Percentiles rank a stretch among this genome's conserved stretches.
phyloP scores from a whole-genome alignment of 208 protist genomes.

The Crithidia sp. region DNA sequence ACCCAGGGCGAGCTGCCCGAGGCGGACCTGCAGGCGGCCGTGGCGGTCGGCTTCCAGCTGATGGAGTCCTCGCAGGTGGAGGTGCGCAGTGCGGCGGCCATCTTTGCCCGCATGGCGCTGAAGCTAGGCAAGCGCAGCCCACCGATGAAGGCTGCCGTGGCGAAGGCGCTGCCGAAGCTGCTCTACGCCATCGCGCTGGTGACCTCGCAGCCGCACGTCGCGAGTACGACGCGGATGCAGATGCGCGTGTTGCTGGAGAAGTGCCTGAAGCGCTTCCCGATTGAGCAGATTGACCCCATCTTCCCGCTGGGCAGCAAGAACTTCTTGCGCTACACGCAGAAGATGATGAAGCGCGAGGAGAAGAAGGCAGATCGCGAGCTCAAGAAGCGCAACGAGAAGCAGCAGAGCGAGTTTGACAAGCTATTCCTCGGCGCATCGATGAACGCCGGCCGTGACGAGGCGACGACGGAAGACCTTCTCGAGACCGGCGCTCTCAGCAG shows the following conservation, averaged over 20 bases:
- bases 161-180: conserved; percentile 69
- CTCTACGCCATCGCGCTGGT: conserved; percentile 81
- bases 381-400: conserved; percentile 53
- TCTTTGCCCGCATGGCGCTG: conserved; percentile 86
- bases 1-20: conserved; percentile 68
- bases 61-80: conserved; percentile 75
- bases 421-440: conserved; percentile 76
- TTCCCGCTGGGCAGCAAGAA: conserved; percentile 88
- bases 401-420: conserved; percentile 82
- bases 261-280: conserved; percentile 83
- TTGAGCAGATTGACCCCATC: conserved; percentile 73
- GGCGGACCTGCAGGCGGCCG: conserved; percentile 61
- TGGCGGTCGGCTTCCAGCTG: conserved; percentile 74
- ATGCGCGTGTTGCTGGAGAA: conserved; percentile 86
- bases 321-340: conserved; percentile 86
- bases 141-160: conserved; percentile 54
- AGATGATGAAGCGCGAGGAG: conserved; percentile 84
- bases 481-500: conserved; percentile 74
- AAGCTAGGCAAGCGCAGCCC: conserved; percentile 80
- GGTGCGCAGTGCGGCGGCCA: conserved; percentile 71
- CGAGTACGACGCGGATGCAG: conserved; percentile 81
- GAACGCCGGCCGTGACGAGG: conserved; percentile 60
- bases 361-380: conserved; percentile 76
- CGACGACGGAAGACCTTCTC: conserved; percentile 69
- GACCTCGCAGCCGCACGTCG: conserved; percentile 80